Evolutionary conservation across 169 alveolate species (phyloP), one percentile per base, ranked within the genome.

Genomic region (Eimeria praecox): DNA sequence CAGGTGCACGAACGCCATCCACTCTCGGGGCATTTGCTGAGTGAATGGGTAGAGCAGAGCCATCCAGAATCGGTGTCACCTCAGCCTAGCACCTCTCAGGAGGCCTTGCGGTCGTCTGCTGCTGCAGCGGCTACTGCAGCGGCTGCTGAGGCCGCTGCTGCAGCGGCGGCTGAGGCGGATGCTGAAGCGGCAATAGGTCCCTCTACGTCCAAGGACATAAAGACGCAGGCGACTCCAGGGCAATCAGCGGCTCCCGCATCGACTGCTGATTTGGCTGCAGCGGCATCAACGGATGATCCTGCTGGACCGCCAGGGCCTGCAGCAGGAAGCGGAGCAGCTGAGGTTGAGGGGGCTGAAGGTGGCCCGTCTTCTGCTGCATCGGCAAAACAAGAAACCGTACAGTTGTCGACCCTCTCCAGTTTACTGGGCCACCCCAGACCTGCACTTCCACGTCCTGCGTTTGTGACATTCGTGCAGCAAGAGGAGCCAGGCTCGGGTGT

Each of bases 11-110:
- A n/a, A n/a, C n/a, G n/a, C n/a, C n/a, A 30, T 14, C 18, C 0
- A 5, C 77, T 3, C 91, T 54, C 75, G 0, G 96, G 59, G 82
- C 54, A 59, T 12, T 87, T 80, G 0, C 44, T 87, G 46, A 91
- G 69, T 22, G 88, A 75, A 16, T 94, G 96, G 85, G 87, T 87
- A 33, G 44, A 3, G 3, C 18, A 4, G 49, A n/a, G 35, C 12
- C 14, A 44, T 69, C n/a, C 80, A 30, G 10, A 9, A 12, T 6
- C n/a, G 30, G 80, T 3, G 49, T 27, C 49, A 0, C 49, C 80
- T 33, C 49, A 69, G 80, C 12, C 49, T 49, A 69, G 49, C 46
- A 69, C 49, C 46, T 10, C 80, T 33, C 80, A 69, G 1, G 49
- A 30, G 49, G 49, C 8, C 8, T 12, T 69, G 80, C 49, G 35